These are phyloP conservation scores for Tuber calosporum DNA, from an alignment of 495 filamentous ascomycete species.

Conservation along the genomic window DNA sequence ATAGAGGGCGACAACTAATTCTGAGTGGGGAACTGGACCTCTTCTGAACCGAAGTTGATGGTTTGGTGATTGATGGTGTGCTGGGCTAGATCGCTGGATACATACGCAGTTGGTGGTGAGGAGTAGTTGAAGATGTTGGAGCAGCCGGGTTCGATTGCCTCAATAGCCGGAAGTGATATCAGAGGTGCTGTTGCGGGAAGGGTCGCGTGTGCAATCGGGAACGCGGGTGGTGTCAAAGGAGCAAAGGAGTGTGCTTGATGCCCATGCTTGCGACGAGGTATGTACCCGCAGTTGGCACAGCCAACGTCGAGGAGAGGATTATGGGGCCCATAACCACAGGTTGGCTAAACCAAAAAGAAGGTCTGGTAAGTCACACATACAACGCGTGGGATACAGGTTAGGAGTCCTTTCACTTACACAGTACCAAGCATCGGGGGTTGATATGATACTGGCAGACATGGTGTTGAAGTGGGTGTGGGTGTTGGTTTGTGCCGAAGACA, in stretches of 20 bases:
- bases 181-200: background rate
- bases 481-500: conserved; percentile 9
- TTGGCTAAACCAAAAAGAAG: conserved; percentile 9
- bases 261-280: conserved; percentile 8
- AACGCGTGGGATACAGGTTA: background rate
- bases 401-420: conserved; percentile 19
- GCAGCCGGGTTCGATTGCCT: background rate
- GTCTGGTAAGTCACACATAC: conserved; percentile 1
- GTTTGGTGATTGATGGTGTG: conserved; percentile 1
- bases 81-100: background rate
- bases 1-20: conserved; percentile 1
- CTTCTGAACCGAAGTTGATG: background rate
- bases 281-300: conserved; percentile 31
- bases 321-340: conserved; percentile 24
- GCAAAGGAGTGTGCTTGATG: conserved; percentile 1
- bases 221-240: background rate
- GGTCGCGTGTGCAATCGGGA: background rate
- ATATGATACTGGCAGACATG: conserved; percentile 5
- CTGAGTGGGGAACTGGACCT: background rate
- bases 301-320: conserved; percentile 26
- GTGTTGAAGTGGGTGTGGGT: background rate
- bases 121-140: background rate
- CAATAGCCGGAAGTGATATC: background rate
- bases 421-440: conserved; percentile 17
- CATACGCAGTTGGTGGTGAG: background rate